Conservation (phyloP, 1,139 yeast species). For the Nakaseomyces glabratus region DNA sequence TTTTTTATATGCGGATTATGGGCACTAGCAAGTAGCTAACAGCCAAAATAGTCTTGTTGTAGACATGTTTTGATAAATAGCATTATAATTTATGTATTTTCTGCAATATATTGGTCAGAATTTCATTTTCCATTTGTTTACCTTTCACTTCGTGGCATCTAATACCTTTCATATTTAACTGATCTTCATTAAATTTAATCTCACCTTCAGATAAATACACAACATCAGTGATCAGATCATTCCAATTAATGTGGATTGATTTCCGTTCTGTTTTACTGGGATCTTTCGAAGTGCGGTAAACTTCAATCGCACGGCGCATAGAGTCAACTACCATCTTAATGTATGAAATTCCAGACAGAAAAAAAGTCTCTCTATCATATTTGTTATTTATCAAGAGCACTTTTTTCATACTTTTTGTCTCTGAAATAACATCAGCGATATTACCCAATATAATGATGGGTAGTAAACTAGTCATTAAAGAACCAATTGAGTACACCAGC, state of each 20-base stretch:
- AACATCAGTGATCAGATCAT: constrained; percentile 47
- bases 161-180: constrained; percentile 38
- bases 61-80: too few relatives aligned
- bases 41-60: too few relatives aligned
- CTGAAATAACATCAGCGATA: constrained; percentile 48
- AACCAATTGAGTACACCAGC: constrained; percentile 74
- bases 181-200: constrained; percentile 39
- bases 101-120: constrained; percentile 36
- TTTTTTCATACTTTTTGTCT: constrained; percentile 34
- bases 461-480: constrained; percentile 74
- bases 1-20: too few relatives aligned
- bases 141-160: constrained; percentile 40
- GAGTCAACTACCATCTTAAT: constrained; percentile 42
- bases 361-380: constrained; percentile 67
- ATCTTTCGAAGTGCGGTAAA: constrained; percentile 13
- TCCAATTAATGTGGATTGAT: constrained; percentile 28
- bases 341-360: constrained; percentile 53
- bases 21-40: too few relatives aligned
- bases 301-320: constrained; percentile 18
- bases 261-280: constrained; percentile 4
- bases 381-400: constrained; percentile 62
- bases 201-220: constrained; percentile 42
- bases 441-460: constrained; percentile 73
- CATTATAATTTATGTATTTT: too few relatives aligned
- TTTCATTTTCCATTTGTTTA: constrained; percentile 23